Evolutionary conservation across 2,329 filamentous ascomycete species (phyloP), one percentile per base, ranked within the genome.

Genomic region (Aureobasidium sp.): DNA sequence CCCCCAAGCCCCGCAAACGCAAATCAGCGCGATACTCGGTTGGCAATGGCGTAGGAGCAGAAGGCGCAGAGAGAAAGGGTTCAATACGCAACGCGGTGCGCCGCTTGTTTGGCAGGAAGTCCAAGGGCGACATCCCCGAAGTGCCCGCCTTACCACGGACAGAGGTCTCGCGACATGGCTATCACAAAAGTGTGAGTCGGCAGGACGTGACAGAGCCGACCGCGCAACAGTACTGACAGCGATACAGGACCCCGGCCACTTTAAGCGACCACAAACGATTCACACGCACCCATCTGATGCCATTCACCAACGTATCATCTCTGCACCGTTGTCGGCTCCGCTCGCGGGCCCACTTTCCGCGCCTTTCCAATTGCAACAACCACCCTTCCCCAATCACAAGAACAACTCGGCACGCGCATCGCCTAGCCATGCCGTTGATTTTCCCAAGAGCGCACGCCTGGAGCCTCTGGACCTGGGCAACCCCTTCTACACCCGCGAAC

Each of bases 81-180:
- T 72, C 72, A 8, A 65, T 75, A 53, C 71, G 72, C 54, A 69
- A 71, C 64, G 71, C 68, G 7, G 71, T 75, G 39, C 69, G 71
- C 29, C 69, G 68, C 62, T 69, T 75, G n/a, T 75, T 75, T 61
- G 69, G 72, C 3, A 68, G 70, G 45, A 67, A 69, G 59, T 68
- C 68, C 40, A 70, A 69, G 59, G 67, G 24, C n/a, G 61, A 62
- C 27, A 42, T 61, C n/a, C 59, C 62, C 49, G 58, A 62, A 31
- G 50, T 54, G n/a, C 50, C 50, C 14, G 50, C 42, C 29, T 9
- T 56, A 15, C 59, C 60, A 39, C 44, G 24, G 22, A 37, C 45
- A 6, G 66, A 66, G 11, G 64, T 66, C 4, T 62, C 68, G 15
- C 61, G 71, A 50, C 72, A 73, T 66, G 66, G 65, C 19, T 70